A percentile compares a stretch with the other conserved stretches of the same genome.
These are phyloP conservation scores for Millerozyma acaciae DNA, from an alignment of 805 yeast genomes.

Conservation along the genomic window DNA sequence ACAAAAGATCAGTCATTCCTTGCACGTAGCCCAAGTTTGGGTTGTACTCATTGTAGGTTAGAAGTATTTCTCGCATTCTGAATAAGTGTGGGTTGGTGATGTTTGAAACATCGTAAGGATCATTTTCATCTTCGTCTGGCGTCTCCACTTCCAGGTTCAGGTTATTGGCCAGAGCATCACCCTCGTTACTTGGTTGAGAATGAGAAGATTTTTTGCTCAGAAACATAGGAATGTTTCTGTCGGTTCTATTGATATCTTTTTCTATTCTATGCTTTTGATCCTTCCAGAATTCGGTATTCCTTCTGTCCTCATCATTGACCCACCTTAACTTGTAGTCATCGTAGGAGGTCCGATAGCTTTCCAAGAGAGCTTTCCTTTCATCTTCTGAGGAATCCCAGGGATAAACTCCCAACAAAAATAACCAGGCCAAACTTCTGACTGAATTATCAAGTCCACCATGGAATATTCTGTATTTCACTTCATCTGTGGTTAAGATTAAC, in stretches of 20 bases:
- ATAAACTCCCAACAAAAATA: constrained; percentile 73
- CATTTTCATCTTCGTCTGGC: constrained; percentile 32
- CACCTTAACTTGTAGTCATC: constrained; percentile 66
- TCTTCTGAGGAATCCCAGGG: constrained; percentile 81
- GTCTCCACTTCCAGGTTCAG: too few relatives aligned
- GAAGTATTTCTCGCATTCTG: constrained; percentile 67
- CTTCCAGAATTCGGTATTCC: constrained; percentile 64
- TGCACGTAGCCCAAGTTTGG: constrained; percentile 89
- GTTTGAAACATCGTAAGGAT: constrained; percentile 56
- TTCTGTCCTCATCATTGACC: constrained; percentile 51
- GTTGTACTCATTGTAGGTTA: constrained; percentile 84
- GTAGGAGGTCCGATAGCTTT: constrained; percentile 58
- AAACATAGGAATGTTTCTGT: constrained; percentile 69
- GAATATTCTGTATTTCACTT: constrained; percentile 77
- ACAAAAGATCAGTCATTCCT: constrained; percentile 93
- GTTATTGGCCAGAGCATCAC: constrained; percentile 9
- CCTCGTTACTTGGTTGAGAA: constrained; percentile 29
- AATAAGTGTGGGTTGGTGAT: constrained; percentile 75
- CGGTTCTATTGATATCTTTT: constrained; percentile 91
- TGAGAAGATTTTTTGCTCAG: constrained; percentile 36
- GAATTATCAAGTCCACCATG: constrained; percentile 76
- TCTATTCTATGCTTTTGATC: constrained; percentile 90
- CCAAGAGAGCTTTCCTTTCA: constrained; percentile 59
- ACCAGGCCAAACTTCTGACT: constrained; percentile 77
- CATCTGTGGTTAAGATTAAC: constrained; percentile 65